Conservation (phyloP, 768 basidiomycete species). For the Agaricus blazei region DNA sequence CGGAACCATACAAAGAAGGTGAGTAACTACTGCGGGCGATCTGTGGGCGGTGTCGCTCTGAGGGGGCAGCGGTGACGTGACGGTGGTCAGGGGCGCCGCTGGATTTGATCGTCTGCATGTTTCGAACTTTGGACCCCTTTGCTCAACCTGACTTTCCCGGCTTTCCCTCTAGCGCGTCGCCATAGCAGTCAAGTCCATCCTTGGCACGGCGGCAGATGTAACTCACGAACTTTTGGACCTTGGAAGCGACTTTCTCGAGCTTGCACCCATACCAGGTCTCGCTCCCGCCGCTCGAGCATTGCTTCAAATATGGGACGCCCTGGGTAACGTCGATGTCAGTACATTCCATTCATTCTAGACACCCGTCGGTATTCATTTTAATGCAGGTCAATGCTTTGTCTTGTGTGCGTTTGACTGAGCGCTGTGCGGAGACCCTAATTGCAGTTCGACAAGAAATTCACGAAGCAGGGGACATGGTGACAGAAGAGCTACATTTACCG, state of each 20-base stretch:
- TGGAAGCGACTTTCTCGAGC: conserved; percentile 31
- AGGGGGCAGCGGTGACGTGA: not conserved
- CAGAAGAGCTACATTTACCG: conserved; percentile 38
- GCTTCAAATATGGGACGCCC: conserved; percentile 49
- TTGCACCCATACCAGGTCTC: conserved; percentile 49
- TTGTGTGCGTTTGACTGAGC: conserved; percentile 56
- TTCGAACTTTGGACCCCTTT: not conserved
- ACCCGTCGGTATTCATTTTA: not conserved
- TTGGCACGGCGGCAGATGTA: conserved; percentile 29
- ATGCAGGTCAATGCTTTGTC: conserved; percentile 49
- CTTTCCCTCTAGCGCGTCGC: conserved; percentile 23
- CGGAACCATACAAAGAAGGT: conserved; percentile 13
- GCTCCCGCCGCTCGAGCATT: conserved; percentile 42
- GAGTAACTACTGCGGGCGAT: not conserved
- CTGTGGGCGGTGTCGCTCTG: not conserved
- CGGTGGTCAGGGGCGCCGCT: not conserved
- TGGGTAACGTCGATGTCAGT: conserved; percentile 52
- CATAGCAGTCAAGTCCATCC: conserved; percentile 25
- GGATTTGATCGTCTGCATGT: too few relatives aligned
- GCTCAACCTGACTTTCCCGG: not conserved
- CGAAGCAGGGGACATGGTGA: conserved; percentile 37
- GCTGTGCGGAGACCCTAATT: conserved; percentile 53
- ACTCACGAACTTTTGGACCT: conserved; percentile 30
- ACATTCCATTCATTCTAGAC: not conserved
- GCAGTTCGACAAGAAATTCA: conserved; percentile 49